These are phyloP conservation scores for Poa annua DNA, from an alignment of 176 grass and related monocot genomes.

Conservation along the genomic window DNA sequence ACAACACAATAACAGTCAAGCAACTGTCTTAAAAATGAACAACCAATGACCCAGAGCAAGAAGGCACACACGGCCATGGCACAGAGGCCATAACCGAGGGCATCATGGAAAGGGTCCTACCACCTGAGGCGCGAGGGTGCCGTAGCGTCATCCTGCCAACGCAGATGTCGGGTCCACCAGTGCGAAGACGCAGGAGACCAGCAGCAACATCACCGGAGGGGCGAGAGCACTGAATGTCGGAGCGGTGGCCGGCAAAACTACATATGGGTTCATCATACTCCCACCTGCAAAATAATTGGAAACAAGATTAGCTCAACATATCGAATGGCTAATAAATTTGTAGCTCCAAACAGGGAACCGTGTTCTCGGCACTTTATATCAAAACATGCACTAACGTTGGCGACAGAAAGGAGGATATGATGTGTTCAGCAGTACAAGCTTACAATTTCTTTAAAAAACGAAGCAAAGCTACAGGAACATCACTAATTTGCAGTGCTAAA, in stretches of 20 bases:
- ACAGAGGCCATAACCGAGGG: no score
- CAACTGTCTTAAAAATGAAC: neutral
- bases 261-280: constrained; percentile 55
- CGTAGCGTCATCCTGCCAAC: no score
- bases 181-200: no score
- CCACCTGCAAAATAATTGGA: constrained; percentile 52
- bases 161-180: no score
- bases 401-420: neutral
- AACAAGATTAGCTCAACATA: neutral
- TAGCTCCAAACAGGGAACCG: neutral
- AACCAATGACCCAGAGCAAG: no score
- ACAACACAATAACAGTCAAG: neutral
- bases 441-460: constrained; percentile 11
- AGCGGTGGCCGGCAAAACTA: constrained; percentile 24
- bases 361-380: neutral
- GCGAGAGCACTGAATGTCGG: no score
- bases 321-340: neutral
- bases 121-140: no score
- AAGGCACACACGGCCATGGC: no score
- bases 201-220: no score
- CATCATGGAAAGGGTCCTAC: no score
- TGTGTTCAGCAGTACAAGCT: constrained; percentile 8
- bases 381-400: neutral
- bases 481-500: no score
- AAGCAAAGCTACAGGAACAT: no score